Percentiles rank a stretch among this genome's conserved stretches.
These are phyloP conservation scores for Cubamyces lactineus DNA, from an alignment of 768 basidiomycete species.

Conservation along the genomic window DNA sequence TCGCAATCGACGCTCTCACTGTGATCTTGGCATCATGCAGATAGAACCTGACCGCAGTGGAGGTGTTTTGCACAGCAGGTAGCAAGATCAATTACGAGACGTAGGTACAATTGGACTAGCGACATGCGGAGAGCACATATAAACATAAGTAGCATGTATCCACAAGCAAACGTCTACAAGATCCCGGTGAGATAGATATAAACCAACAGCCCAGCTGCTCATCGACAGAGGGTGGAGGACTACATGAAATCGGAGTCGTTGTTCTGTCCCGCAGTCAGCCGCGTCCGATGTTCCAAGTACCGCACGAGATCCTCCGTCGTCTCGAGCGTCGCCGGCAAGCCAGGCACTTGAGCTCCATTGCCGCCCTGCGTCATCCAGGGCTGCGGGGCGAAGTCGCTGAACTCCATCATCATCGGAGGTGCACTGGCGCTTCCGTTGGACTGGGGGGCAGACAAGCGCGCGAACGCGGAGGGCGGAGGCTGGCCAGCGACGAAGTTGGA, in stretches of 20 bases:
- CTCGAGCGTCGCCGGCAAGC: constrained; percentile 25
- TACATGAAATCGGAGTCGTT: constrained; percentile 26
- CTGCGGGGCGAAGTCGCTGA: constrained; percentile 22
- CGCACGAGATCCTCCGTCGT: constrained; percentile 30
- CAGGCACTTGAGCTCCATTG: background rate
- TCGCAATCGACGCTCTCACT: too few species aligned
- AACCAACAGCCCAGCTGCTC: background rate
- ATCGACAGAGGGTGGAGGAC: background rate
- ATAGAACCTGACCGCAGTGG: too few species aligned
- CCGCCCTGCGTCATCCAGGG: constrained; percentile 13
- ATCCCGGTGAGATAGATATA: constrained; percentile 9
- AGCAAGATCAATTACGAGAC: background rate
- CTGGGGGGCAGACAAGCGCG: constrained; percentile 3
- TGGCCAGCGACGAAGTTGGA: constrained; percentile 25
- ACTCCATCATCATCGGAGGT: constrained; percentile 17
- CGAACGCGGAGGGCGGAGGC: constrained; percentile 3
- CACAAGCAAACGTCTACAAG: background rate
- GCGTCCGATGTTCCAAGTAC: constrained; percentile 31
- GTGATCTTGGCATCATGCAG: too few species aligned
- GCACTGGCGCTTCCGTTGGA: background rate
- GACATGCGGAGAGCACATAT: constrained; percentile 5
- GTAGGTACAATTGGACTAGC: constrained; percentile 8
- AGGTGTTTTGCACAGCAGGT: background rate
- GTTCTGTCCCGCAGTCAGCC: constrained; percentile 23
- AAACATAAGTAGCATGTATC: constrained; percentile 3